Conservation (phyloP, 164 flowering plant genomes). For the Akebia trifoliata region DNA sequence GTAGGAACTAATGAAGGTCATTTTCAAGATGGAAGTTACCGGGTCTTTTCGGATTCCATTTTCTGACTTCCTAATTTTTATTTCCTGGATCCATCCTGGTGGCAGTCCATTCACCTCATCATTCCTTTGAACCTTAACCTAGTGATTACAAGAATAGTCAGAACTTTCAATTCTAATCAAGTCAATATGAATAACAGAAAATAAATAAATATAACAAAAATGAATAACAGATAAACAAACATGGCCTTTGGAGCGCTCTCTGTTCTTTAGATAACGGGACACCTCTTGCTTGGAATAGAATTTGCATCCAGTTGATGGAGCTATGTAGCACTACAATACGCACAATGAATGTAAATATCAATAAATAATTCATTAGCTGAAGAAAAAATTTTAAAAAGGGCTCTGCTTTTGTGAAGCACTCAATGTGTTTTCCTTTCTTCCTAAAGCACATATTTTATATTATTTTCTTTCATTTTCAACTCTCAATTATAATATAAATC, state of each 20-base stretch:
- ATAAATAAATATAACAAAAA: constrained; percentile 3
- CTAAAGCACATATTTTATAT: too few relatives aligned
- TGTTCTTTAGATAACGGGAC: constrained; percentile 25
- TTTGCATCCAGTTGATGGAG: constrained; percentile 26
- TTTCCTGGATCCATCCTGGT: constrained; percentile 54
- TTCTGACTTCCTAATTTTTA: constrained; percentile 24
- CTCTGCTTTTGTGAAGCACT: too few relatives aligned
- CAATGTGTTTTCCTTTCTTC: too few relatives aligned
- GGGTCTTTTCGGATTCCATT: constrained; percentile 36
- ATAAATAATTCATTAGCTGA: neutral
- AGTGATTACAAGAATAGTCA: constrained; percentile 22
- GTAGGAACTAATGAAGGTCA: neutral
- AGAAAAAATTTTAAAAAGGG: too few relatives aligned
- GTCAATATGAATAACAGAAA: neutral
- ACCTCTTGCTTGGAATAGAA: constrained; percentile 37
- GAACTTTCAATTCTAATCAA: neutral
- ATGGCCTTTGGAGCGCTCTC: constrained; percentile 5
- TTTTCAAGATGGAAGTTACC: constrained; percentile 24
- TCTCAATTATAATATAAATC: too few relatives aligned
- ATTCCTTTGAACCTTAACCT: constrained; percentile 35
- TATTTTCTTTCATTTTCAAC: too few relatives aligned
- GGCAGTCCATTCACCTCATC: constrained; percentile 42
- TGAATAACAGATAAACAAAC: constrained; percentile 4
- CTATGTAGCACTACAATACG: constrained; percentile 32
- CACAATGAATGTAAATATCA: neutral